Conservation (phyloP, 108 stramenopile species). For the Cyclotella cryptica region DNA sequence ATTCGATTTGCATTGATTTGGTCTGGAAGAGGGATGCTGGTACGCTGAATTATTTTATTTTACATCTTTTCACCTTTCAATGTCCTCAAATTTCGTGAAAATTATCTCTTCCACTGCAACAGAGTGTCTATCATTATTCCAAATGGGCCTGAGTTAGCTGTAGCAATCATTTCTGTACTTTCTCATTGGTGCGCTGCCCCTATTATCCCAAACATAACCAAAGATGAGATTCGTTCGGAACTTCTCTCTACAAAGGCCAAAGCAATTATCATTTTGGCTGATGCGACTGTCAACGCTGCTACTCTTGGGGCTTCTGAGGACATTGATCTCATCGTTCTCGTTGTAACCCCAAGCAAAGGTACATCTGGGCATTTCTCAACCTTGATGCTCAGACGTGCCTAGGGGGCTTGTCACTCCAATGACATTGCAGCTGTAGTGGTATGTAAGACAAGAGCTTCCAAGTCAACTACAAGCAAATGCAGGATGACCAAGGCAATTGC, state of each 20-base stretch:
- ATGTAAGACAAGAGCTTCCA: no score
- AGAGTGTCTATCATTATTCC: neutral
- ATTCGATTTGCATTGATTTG: no score
- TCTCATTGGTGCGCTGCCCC: neutral
- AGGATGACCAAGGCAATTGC: no score
- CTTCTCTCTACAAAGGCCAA: conserved; percentile 1
- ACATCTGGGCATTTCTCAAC: neutral
- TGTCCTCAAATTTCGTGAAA: no score
- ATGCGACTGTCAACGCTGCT: neutral
- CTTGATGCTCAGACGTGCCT: neutral
- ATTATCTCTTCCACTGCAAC: no score
- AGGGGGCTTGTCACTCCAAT: neutral
- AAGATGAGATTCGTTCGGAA: conserved; percentile 5
- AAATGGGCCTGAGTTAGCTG: neutral
- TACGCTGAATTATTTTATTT: no score
- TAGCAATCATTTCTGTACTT: neutral
- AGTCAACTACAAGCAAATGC: no score
- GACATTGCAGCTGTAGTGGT: no score
- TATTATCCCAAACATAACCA: neutral
- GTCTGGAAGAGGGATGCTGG: no score
- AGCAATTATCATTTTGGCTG: neutral
- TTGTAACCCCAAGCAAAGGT: neutral
- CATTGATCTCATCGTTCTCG: neutral
- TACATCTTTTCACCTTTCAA: no score
- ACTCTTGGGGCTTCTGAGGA: neutral